phyloP scores from a whole-genome alignment of 2,329 filamentous ascomycete species.

The Claviceps monticola region DNA sequence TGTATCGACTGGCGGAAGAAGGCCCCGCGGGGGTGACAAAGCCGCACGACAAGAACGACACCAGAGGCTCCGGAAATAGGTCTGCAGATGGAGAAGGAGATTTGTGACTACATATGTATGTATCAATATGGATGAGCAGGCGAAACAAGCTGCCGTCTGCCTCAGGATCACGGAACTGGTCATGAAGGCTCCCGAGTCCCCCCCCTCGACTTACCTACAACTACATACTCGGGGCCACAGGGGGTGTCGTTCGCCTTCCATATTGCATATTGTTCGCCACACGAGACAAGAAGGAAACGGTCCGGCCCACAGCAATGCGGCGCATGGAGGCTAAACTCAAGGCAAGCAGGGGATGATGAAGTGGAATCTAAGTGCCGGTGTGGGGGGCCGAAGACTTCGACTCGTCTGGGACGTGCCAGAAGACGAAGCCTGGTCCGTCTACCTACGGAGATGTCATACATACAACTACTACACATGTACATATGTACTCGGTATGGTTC shows the following conservation, averaged over 20 bases:
- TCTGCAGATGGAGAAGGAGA: neutral
- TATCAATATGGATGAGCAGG: neutral
- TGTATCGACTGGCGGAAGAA: neutral
- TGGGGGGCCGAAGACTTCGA: neutral
- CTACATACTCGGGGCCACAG: neutral
- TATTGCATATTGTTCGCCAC: neutral
- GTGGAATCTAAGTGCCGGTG: neutral
- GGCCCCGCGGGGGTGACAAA: neutral
- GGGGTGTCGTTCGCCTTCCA: neutral
- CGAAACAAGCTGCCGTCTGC: neutral
- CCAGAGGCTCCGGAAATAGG: neutral
- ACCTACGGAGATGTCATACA: too few species aligned
- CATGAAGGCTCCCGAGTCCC: neutral
- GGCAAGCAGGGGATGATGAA: neutral
- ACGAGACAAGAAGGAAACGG: neutral
- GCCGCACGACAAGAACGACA: neutral
- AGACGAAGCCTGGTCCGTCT: too few species aligned
- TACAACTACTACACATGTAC: too few species aligned
- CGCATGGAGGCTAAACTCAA: neutral
- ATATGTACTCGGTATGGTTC: too few species aligned
- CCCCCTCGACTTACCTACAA: neutral
- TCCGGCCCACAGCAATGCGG: neutral
- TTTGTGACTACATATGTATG: neutral
- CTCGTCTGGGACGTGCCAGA: too few species aligned
- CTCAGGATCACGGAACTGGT: neutral